phyloP scores from a whole-genome alignment of 2,329 filamentous ascomycete genomes.

The Aspergillus hiratsukae region DNA sequence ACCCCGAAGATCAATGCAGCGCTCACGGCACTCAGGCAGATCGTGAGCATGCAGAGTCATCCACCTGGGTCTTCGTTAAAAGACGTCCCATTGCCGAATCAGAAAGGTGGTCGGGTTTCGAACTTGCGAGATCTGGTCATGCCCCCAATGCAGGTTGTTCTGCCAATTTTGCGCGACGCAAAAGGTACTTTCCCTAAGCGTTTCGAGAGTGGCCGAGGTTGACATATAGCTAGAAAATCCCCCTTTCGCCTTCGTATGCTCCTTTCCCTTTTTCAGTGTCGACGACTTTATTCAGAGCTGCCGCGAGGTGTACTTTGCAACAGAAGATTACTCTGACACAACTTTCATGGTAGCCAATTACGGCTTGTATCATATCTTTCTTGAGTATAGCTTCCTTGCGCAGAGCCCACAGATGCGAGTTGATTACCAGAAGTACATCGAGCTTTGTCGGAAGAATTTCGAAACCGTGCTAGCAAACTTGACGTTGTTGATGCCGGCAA shows the following conservation, averaged over 20 bases:
- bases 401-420: constrained; percentile 17
- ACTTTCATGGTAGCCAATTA: constrained; percentile 39
- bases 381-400: constrained; percentile 23
- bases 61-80: constrained; percentile 18
- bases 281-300: constrained; percentile 36
- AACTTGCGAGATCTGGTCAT: constrained; percentile 33
- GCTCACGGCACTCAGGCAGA: constrained; percentile 34
- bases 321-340: constrained; percentile 38
- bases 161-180: constrained; percentile 27
- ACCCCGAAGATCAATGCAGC: constrained; percentile 37
- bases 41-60: constrained; percentile 35
- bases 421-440: constrained; percentile 27
- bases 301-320: constrained; percentile 41
- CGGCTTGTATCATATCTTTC: constrained; percentile 36
- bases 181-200: constrained; percentile 25
- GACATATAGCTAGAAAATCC: constrained; percentile 16
- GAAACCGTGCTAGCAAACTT: constrained; percentile 46
- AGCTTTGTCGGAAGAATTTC: constrained; percentile 41
- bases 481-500: constrained; percentile 54
- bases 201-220: background rate
- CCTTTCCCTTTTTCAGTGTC: constrained; percentile 31
- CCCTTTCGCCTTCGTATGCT: constrained; percentile 20
- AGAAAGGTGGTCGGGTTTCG: constrained; percentile 18
- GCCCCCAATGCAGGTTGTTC: constrained; percentile 33
- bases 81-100: constrained; percentile 25